These are phyloP conservation scores for Trichoderma sp. DNA, from an alignment of 2,329 filamentous ascomycete species.

Conservation along the genomic window DNA sequence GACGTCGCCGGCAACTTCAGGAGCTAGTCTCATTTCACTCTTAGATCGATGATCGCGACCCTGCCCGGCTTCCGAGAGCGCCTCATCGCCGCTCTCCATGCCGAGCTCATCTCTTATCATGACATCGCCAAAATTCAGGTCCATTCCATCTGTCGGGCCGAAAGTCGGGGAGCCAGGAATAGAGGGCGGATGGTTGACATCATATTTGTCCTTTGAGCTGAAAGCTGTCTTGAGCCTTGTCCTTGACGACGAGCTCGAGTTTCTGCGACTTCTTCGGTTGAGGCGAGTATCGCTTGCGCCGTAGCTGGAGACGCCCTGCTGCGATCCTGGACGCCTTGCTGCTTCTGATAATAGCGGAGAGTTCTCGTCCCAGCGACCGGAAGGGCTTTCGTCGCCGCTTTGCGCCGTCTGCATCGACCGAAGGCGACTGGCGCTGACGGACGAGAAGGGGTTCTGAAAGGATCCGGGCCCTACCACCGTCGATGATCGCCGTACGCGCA, in stretches of 20 bases:
- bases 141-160: conserved; percentile 52
- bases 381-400: conserved; percentile 53
- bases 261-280: conserved; percentile 48
- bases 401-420: conserved; percentile 43
- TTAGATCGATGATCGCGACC: conserved; percentile 39
- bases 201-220: conserved; percentile 53
- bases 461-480: conserved; percentile 45
- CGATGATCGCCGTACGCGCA: conserved; percentile 67
- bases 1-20: conserved; percentile 81
- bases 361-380: conserved; percentile 50
- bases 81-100: conserved; percentile 41
- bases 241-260: conserved; percentile 58
- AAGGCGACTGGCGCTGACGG: conserved; percentile 41
- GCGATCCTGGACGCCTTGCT: conserved; percentile 33
- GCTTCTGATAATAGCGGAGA: conserved; percentile 57
- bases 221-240: conserved; percentile 45
- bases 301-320: conserved; percentile 43
- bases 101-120: conserved; percentile 71
- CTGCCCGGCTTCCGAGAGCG: conserved; percentile 37
- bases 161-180: conserved; percentile 64
- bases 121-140: conserved; percentile 67
- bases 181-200: conserved; percentile 71
- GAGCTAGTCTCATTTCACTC: conserved; percentile 52
- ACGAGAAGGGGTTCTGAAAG: conserved; percentile 42
- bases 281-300: conserved; percentile 47